Conservation (phyloP, 257 asterid species). For the Solanum okadae region DNA sequence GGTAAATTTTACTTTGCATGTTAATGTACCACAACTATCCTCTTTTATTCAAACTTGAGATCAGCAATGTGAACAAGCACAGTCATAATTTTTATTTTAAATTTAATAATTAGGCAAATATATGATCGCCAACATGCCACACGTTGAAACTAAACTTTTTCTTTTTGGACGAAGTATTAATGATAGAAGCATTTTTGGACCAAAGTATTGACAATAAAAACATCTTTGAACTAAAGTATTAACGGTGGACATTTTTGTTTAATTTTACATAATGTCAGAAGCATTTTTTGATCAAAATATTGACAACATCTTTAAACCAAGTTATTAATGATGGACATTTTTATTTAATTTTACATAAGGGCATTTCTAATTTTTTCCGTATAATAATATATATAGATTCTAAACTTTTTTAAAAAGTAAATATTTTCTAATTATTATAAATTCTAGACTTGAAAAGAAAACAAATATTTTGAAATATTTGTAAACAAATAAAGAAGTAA, state of each 20-base stretch:
- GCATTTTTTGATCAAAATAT: neutral
- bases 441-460: neutral
- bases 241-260: too few species aligned
- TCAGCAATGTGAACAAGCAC: neutral
- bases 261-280: too few species aligned
- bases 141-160: neutral
- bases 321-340: too few species aligned
- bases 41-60: neutral
- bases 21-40: neutral
- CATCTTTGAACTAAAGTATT: too few species aligned
- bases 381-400: neutral
- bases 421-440: too few species aligned
- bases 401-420: neutral
- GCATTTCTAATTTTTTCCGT: too few species aligned
- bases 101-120: neutral
- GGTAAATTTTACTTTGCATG: neutral
- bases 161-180: neutral
- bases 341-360: too few species aligned
- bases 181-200: too few species aligned
- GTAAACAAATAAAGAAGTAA: neutral
- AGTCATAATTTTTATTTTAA: neutral
- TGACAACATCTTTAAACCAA: too few species aligned
- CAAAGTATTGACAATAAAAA: too few species aligned
- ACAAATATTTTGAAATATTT: neutral
- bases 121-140: neutral